These are phyloP conservation scores for Fusarium albosuccineum DNA, from an alignment of 2,329 filamentous ascomycete genomes.

Conservation along the genomic window DNA sequence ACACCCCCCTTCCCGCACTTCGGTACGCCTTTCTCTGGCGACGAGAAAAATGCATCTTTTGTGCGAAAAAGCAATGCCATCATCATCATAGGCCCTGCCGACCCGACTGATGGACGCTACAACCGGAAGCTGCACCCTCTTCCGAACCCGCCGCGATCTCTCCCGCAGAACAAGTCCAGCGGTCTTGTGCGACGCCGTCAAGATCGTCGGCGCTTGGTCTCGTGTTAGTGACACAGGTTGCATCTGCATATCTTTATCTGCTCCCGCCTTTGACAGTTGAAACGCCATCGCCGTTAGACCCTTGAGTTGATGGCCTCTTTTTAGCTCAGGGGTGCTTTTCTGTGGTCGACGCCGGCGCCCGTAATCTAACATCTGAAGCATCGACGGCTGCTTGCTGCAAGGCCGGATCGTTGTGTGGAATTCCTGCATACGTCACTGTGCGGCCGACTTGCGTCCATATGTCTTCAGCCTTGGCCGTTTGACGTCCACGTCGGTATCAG, in stretches of 20 bases:
- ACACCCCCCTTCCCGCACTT: conserved; percentile 18
- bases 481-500: conserved; percentile 42
- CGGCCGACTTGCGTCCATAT: conserved; percentile 34
- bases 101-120: conserved; percentile 37
- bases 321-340: conserved; percentile 22
- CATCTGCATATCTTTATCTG: conserved; percentile 37
- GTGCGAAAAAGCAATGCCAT: conserved; percentile 42
- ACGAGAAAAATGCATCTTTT: conserved; percentile 27
- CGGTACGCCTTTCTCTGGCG: conserved; percentile 16
- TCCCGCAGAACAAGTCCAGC: conserved; percentile 18
- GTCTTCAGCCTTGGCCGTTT: conserved; percentile 37
- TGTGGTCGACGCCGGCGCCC: not conserved
- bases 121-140: conserved; percentile 33
- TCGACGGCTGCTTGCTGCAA: conserved; percentile 13
- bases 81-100: conserved; percentile 30
- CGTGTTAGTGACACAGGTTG: conserved; percentile 35
- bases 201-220: conserved; percentile 38
- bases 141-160: conserved; percentile 37
- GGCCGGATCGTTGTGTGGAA: conserved; percentile 29
- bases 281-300: conserved; percentile 32
- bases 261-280: conserved; percentile 37
- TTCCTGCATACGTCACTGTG: conserved; percentile 44
- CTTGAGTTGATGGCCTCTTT: conserved; percentile 21
- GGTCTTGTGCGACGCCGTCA: conserved; percentile 34
- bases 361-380: conserved; percentile 10